A percentile compares a stretch with the other conserved stretches of the same genome.
Conservation (phyloP, 257 asterid genomes). For the Plantago ovata region DNA sequence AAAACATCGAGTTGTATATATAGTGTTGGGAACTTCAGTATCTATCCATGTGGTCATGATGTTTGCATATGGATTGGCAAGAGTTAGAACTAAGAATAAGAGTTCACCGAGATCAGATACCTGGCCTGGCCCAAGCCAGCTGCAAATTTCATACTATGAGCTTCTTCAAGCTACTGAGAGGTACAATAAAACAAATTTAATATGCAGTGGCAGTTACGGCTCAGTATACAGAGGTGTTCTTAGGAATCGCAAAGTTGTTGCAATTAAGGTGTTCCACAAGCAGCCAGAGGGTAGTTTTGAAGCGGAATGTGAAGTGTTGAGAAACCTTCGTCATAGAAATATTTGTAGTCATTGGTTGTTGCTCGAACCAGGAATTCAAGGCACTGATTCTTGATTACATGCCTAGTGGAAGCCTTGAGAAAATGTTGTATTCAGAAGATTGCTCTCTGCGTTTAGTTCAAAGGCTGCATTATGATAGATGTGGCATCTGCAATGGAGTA, state of each 20-base stretch:
- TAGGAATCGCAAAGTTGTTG: conserved; percentile 2
- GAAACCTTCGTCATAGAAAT: conserved; percentile 18
- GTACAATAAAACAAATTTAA: conserved; percentile 2
- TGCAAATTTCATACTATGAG: conserved; percentile 13
- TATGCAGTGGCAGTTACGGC: conserved; percentile 12
- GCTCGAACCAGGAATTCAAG: conserved; percentile 13
- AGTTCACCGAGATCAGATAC: background rate
- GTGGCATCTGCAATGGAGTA: conserved; percentile 19
- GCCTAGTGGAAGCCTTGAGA: conserved; percentile 18
- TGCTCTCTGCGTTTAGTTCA: background rate
- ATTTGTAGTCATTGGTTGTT: conserved; percentile 3
- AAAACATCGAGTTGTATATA: background rate
- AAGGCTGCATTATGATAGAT: conserved; percentile 19
- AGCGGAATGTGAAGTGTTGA: conserved; percentile 9
- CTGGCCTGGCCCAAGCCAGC: background rate
- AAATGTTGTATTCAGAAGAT: conserved; percentile 3
- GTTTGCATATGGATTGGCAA: background rate
- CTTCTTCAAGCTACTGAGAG: conserved; percentile 7
- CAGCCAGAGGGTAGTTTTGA: conserved; percentile 19
- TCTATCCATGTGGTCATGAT: background rate
- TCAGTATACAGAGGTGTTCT: conserved; percentile 16
- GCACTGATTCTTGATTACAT: conserved; percentile 22
- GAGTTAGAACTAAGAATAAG: background rate
- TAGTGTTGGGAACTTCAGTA: background rate
- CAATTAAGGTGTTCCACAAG: conserved; percentile 16